Conservation (phyloP, 192 early-diverging fungal genomes). For the Linnemannia zychae region DNA sequence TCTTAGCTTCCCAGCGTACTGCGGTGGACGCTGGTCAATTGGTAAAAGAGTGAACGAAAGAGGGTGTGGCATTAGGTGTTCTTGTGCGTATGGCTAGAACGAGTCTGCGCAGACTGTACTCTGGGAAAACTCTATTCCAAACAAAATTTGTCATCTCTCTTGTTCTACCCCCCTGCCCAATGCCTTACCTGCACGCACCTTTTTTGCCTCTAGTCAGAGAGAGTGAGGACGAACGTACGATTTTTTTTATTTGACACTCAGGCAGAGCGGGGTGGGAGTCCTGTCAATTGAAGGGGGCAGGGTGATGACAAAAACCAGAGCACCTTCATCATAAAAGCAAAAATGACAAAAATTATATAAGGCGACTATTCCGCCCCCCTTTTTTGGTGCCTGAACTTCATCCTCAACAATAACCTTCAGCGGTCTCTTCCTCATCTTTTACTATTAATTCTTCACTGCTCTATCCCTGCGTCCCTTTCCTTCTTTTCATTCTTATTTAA, state of each 20-base stretch:
- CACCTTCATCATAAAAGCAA: neutral
- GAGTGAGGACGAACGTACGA: no score
- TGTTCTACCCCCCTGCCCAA: no score
- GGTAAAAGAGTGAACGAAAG: neutral
- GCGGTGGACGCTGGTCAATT: neutral
- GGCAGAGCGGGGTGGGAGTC: neutral
- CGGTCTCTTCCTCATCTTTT: neutral
- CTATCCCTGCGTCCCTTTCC: no score
- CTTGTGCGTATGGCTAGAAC: no score
- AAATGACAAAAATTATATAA: neutral
- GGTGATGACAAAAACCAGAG: neutral
- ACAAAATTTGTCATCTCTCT: constrained; percentile 4
- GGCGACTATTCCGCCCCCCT: neutral
- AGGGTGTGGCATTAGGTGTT: neutral
- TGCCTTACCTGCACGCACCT: neutral
- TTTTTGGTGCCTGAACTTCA: neutral
- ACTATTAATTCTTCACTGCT: neutral
- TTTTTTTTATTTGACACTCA: neutral
- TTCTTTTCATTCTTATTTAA: neutral
- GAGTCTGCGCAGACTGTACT: neutral
- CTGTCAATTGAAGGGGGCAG: neutral
- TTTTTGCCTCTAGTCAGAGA: neutral
- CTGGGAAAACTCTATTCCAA: neutral
- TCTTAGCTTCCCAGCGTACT: neutral
- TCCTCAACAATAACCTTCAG: neutral